Evolutionary conservation across 1,284 basidiomycete species (phyloP).

Genomic region (Sanghuangporus baumii): DNA sequence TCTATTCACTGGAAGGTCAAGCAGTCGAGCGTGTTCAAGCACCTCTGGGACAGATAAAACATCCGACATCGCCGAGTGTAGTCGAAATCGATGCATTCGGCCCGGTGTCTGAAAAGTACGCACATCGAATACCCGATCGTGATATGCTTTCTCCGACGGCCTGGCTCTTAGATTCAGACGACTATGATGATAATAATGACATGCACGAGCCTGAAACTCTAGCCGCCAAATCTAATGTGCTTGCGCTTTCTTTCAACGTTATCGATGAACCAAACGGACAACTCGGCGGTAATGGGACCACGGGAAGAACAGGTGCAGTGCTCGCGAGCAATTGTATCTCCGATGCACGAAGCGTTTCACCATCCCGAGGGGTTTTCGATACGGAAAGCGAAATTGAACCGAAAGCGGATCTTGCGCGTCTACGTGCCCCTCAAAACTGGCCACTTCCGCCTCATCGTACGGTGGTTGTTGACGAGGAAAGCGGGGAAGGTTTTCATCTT

Average conservation of each 20-base stretch:
- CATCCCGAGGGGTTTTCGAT: neutral
- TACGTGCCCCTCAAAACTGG: constrained; percentile 2
- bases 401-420: neutral
- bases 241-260: neutral
- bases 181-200: neutral
- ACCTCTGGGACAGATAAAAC: neutral
- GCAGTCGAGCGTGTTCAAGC: neutral
- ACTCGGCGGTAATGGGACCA: neutral
- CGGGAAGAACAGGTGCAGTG: neutral
- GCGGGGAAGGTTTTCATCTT: constrained; percentile 10
- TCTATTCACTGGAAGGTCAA: neutral
- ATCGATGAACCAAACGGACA: neutral
- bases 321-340: neutral
- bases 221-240: neutral
- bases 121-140: neutral
- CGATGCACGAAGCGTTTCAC: neutral
- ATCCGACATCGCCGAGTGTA: neutral
- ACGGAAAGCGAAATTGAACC: constrained; percentile 1
- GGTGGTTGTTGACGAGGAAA: constrained; percentile 12
- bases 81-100: constrained; percentile 7
- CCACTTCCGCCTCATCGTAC: constrained; percentile 13
- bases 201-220: neutral
- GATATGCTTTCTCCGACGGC: constrained; percentile 12
- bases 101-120: neutral
- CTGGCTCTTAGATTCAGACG: constrained; percentile 17